phyloP scores from a whole-genome alignment of 495 filamentous ascomycete species.

The Penicillium daleae region DNA sequence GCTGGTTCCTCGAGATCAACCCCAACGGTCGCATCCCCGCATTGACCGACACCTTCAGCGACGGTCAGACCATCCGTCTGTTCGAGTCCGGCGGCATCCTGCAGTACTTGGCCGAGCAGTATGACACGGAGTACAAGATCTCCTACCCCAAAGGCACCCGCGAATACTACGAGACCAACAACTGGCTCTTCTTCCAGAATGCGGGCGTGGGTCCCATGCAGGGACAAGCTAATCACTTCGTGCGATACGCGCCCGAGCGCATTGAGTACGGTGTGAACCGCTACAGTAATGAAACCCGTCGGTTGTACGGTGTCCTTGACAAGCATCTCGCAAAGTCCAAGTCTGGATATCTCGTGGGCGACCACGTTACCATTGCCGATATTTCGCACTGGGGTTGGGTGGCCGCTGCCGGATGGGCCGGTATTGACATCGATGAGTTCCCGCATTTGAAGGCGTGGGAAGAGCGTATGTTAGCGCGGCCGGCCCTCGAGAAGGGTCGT shows the following conservation, averaged over 20 bases:
- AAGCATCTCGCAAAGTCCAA: slow-evolving; percentile 65
- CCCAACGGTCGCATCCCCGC: slow-evolving; percentile 97
- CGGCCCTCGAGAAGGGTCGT: slow-evolving; percentile 74
- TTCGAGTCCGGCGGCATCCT: slow-evolving; percentile 88
- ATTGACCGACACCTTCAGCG: slow-evolving; percentile 72
- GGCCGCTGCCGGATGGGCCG: slow-evolving; percentile 65
- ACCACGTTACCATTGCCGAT: slow-evolving; percentile 82
- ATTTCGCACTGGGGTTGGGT: slow-evolving; percentile 83
- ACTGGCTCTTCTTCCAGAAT: slow-evolving; percentile 75
- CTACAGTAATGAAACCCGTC: slow-evolving; percentile 78
- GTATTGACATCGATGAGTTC: slow-evolving; percentile 77
- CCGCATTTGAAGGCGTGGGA: slow-evolving; percentile 78
- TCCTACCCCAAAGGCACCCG: slow-evolving; percentile 74
- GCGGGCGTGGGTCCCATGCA: slow-evolving; percentile 93
- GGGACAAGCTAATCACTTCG: slow-evolving; percentile 90
- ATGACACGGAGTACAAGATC: slow-evolving; percentile 84
- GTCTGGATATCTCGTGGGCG: slow-evolving; percentile 76
- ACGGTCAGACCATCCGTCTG: slow-evolving; percentile 73
- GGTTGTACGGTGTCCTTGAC: slow-evolving; percentile 81
- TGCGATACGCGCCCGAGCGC: slow-evolving; percentile 82
- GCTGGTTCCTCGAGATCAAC: slow-evolving; percentile 90
- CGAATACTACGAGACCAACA: slow-evolving; percentile 78
- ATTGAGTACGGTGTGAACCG: slow-evolving; percentile 85
- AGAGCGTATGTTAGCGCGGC: slow-evolving; percentile 64
- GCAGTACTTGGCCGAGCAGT: slow-evolving; percentile 80